These are phyloP conservation scores for Coemansia guatemalensis DNA, from an alignment of 192 early-diverging fungal genomes.

Conservation along the genomic window DNA sequence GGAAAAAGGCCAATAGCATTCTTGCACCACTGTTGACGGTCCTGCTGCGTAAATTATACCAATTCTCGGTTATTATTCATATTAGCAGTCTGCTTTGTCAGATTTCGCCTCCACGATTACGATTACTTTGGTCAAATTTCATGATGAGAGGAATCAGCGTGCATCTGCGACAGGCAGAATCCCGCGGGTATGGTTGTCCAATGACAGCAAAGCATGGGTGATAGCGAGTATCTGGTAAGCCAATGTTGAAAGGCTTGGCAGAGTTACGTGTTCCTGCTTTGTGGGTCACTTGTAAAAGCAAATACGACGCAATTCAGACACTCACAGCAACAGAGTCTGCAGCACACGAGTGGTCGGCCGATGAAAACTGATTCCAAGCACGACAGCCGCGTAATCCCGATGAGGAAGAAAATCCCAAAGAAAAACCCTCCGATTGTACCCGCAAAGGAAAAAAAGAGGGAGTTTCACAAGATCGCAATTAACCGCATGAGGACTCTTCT, in stretches of 20 bases:
- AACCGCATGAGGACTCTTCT: not conserved
- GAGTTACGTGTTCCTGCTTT: not conserved
- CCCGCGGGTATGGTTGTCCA: not conserved
- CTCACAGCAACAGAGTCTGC: not conserved
- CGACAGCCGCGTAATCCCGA: not conserved
- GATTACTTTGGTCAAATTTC: no score
- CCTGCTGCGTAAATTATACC: no score
- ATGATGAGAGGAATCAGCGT: no score
- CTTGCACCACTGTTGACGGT: no score
- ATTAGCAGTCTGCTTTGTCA: no score
- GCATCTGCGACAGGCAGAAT: no score
- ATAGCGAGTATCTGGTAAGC: not conserved
- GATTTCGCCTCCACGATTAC: no score
- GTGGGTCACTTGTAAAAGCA: not conserved
- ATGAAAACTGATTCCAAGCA: not conserved
- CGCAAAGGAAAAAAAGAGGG: not conserved
- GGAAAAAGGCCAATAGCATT: no score
- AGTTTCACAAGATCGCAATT: not conserved
- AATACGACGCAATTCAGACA: not conserved
- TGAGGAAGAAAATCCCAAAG: not conserved
- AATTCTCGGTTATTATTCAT: no score
- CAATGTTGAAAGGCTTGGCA: not conserved
- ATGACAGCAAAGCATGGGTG: not conserved
- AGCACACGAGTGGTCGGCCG: not conserved
- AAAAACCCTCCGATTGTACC: not conserved